These are phyloP conservation scores for Kewa caespitosa DNA, from an alignment of 179 eudicot genomes.

Conservation along the genomic window DNA sequence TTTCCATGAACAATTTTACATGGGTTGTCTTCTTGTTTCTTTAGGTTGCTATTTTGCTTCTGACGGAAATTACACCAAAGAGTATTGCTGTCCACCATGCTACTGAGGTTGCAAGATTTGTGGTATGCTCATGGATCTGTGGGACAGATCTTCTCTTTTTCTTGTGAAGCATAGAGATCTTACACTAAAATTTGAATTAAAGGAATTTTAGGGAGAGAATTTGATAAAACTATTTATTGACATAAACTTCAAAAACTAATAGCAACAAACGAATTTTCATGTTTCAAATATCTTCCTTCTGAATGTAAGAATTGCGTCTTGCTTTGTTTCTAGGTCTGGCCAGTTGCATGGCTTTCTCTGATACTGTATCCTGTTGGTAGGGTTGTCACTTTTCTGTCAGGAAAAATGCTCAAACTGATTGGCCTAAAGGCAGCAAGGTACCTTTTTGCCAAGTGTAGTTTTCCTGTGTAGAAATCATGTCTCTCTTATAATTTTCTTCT, in stretches of 20 bases:
- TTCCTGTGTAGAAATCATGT: neutral
- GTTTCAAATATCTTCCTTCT: neutral
- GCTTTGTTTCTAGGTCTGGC: conserved; percentile 54
- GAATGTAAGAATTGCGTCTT: neutral
- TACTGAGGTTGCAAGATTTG: conserved; percentile 68
- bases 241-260: no score
- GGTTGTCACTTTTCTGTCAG: conserved; percentile 62
- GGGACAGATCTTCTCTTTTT: neutral
- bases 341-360: conserved; percentile 76
- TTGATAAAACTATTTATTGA: no score
- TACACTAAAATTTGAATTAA: neutral
- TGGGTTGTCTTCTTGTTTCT: conserved; percentile 16
- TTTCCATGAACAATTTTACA: neutral
- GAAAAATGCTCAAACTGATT: conserved; percentile 65
- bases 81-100: conserved; percentile 77
- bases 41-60: conserved; percentile 68
- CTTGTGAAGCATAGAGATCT: neutral
- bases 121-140: conserved; percentile 38
- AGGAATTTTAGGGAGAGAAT: neutral
- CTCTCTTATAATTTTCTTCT: neutral
- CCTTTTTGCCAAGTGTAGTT: neutral
- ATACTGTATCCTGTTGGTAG: conserved; percentile 71
- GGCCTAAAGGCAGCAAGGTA: conserved; percentile 65
- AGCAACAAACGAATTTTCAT: neutral
- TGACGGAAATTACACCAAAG: conserved; percentile 78